phyloP scores from a whole-genome alignment of 768 basidiomycete species.

The Tricholoma furcatifolium region DNA sequence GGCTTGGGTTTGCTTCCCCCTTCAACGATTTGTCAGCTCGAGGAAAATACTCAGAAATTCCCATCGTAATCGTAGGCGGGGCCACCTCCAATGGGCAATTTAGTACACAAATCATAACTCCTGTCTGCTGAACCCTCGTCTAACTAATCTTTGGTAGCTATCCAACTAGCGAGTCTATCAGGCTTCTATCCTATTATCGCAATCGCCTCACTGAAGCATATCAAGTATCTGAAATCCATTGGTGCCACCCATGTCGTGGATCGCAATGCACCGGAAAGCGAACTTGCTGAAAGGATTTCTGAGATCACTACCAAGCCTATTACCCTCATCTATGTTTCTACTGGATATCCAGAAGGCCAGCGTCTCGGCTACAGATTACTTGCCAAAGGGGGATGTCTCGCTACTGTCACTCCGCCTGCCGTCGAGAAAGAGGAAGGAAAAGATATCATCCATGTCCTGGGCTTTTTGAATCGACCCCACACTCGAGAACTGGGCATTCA shows the following conservation, averaged over 20 bases:
- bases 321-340: slow-evolving; percentile 24
- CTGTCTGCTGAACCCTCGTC: too few species aligned
- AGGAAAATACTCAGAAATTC: neutral
- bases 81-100: too few species aligned
- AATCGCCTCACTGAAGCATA: neutral
- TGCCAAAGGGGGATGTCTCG: too few species aligned
- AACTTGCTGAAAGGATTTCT: slow-evolving; percentile 7
- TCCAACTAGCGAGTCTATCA: slow-evolving; percentile 33
- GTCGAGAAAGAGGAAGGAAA: slow-evolving; percentile 7
- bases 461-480: slow-evolving; percentile 1
- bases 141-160: neutral
- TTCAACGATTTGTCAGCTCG: neutral
- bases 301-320: slow-evolving; percentile 19
- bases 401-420: too few species aligned
- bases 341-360: neutral
- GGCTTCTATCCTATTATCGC: slow-evolving; percentile 37
- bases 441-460: slow-evolving; percentile 4
- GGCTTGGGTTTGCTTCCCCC: neutral
- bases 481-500: slow-evolving; percentile 7
- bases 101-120: too few species aligned
- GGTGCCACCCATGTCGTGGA: slow-evolving; percentile 25
- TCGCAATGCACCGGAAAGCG: neutral
- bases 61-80: neutral
- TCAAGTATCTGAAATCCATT: neutral
- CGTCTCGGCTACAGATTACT: too few species aligned